Base-by-base conservation (phyloP, 805 yeast species). In the Yarrowia sp. region DNA sequence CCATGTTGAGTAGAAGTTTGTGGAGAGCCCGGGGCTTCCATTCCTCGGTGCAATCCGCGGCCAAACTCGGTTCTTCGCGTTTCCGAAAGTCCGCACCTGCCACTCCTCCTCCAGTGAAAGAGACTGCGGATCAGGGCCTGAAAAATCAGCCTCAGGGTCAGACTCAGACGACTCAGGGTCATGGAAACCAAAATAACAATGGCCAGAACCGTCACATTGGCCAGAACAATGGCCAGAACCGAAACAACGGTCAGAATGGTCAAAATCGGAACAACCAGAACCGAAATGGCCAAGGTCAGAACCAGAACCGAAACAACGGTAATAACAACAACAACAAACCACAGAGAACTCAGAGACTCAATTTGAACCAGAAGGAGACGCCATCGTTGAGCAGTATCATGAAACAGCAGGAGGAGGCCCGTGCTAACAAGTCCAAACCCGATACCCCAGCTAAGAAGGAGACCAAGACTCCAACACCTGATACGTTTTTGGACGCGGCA, bases 11-110 rank as follows among this genome's bases (percentile, higher is more conserved):
- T 43, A 39, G 50, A 58, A 43, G 50, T 42, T 12, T 43, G 24
- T 58, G 64, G 64, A 43, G 64, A 43, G 50, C 15, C 9, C 49
- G 64, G 17, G 64, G 64, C 30, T 58, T 58, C 19, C 64, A 58
- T 43, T 58, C 64, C 40, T 42, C 64, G 64, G 64, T 14, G 15
- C 24, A n/a, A 5, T 40, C n/a, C 1, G 19, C 64, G 9, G 64
- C 42, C 33, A 58, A 58, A 50, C 50, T 58, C 12, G 64, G 64
- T 3, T n/a, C 50, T 3, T 58, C 64, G 50, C 64, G 64, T 12
- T 58, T 58, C 50, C 64, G 64, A 19, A 46, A 46, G 30, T 6
- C 36, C 6, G 50, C 15, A n/a, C 47, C 63, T 1, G 47, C 20
- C 2, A 14, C 47, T 13, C 39, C 63, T 4, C n/a, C 50, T 30